These are phyloP conservation scores for Leccinum boreale DNA, from an alignment of 768 basidiomycete species.

Conservation along the genomic window DNA sequence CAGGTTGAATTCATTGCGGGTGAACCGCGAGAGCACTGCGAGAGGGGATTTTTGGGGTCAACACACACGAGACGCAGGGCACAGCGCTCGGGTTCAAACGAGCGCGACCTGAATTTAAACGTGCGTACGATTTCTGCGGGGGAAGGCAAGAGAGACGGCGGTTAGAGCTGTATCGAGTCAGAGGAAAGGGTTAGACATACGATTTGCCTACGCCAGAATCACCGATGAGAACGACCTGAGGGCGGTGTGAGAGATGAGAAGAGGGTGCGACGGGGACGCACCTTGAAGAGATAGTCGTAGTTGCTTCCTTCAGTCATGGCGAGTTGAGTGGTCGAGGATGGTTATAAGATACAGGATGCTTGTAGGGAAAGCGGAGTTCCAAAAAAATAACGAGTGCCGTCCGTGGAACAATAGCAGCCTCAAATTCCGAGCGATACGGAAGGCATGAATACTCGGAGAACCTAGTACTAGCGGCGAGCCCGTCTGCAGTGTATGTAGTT, in stretches of 20 bases:
- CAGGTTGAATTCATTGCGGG: constrained; percentile 98
- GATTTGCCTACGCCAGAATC: constrained; percentile 58
- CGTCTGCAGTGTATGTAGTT: background rate
- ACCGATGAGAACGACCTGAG: constrained; percentile 96
- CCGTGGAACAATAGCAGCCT: background rate
- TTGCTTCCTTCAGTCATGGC: constrained; percentile 89
- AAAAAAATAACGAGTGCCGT: constrained; percentile 7
- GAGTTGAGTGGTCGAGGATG: constrained; percentile 10
- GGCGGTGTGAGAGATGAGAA: background rate
- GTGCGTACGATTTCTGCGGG: constrained; percentile 34
- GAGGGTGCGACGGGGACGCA: constrained; percentile 24
- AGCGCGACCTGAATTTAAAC: background rate
- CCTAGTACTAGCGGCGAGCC: too few species aligned
- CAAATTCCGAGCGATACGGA: background rate
- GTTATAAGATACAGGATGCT: constrained; percentile 4
- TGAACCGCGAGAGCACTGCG: constrained; percentile 98
- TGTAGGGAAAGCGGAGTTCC: constrained; percentile 28
- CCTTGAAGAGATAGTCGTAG: constrained; percentile 99
- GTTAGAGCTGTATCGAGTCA: background rate
- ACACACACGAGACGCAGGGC: background rate
- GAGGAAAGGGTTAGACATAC: background rate
- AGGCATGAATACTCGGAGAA: background rate
- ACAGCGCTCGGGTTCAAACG: background rate
- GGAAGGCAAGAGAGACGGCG: background rate
- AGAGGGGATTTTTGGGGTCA: constrained; percentile 1